Evolutionary conservation across 352 stramenopile species (phyloP), one percentile per base, ranked within the genome.

Genomic region (Globisporangium parvum): DNA sequence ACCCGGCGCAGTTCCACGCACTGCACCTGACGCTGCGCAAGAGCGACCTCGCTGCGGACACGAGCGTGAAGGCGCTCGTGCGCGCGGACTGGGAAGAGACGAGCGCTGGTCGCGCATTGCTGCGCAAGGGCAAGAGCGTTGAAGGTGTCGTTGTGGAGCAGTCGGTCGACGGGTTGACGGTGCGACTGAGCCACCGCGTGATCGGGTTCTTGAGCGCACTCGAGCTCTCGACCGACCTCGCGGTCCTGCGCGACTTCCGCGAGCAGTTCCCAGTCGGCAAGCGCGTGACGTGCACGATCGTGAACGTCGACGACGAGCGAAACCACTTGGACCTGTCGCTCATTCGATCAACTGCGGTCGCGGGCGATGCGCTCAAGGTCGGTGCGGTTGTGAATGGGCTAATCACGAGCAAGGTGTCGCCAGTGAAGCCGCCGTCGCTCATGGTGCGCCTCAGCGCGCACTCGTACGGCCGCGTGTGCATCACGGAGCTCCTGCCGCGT

Each of bases 371-470:
- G 40, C 53, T 89, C 20, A 71, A 77, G 63, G 21, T 66, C 5
- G 85, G 85, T 5, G 59, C 23, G 23, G 56, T 93, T n/a, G 75
- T 95, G 28, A 73, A 77, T 42, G 85, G 83, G 47, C 68, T 88
- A 28, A 69, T 95, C 53, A 90, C 75, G 31, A 76, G 66, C 17
- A 92, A 89, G 60, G 73, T 91, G 47, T 72, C 73, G n/a, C 63
- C 67, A 11, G 75, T 92, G 56, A 85, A 86, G 45, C 67, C 87
- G 18, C 87, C 87, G 9, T 86, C 81, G 3, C 66, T 96, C 56
- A 96, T 95, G 85, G 74, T 96, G 55, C 81, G 94, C 63, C 70
- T 95, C 28, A 76, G 68, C 12, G 69, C 77, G 2, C 77, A 92
- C 64, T 74, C 70, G 21, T 92, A 84, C 58, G 87, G 83, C 14